Conservation (phyloP, 805 yeast species). For the Yamadazyma nakazawae region DNA sequence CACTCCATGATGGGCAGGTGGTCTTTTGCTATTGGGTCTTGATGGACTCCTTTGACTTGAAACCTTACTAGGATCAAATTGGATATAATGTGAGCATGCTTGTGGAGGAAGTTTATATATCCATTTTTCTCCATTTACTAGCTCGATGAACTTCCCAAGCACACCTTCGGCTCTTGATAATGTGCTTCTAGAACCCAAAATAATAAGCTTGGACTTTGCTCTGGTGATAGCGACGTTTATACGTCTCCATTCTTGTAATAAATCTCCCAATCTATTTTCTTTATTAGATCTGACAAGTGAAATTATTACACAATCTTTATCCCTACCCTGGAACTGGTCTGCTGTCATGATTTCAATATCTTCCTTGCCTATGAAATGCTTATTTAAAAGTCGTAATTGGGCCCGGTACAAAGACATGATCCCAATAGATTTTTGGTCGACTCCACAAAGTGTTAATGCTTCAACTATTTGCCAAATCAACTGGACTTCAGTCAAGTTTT, state of each 20-base stretch:
- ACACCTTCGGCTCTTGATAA: constrained; percentile 45
- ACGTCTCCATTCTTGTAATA: constrained; percentile 85
- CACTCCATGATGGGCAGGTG: constrained; percentile 4
- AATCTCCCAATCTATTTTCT: constrained; percentile 64
- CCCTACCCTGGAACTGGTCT: constrained; percentile 94
- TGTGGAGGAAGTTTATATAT: constrained; percentile 50
- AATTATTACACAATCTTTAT: constrained; percentile 85
- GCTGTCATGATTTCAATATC: constrained; percentile 84
- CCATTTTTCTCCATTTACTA: constrained; percentile 62
- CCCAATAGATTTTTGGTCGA: constrained; percentile 61
- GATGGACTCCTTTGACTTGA: neutral
- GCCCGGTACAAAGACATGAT: constrained; percentile 87
- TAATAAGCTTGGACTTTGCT: constrained; percentile 76
- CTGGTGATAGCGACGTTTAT: constrained; percentile 93
- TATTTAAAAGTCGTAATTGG: constrained; percentile 48
- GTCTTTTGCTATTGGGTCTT: neutral
- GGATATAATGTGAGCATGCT: constrained; percentile 27
- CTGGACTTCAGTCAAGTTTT: constrained; percentile 70
- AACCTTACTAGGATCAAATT: neutral
- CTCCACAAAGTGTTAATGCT: constrained; percentile 57
- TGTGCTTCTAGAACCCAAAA: constrained; percentile 75
- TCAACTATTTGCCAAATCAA: constrained; percentile 61
- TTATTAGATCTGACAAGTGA: constrained; percentile 84
- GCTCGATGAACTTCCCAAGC: constrained; percentile 55
- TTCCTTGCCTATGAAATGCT: constrained; percentile 24